Evolutionary conservation across 768 basidiomycete species (phyloP), one percentile per base, ranked within the genome.

Genomic region (Termitomyces sp.): DNA sequence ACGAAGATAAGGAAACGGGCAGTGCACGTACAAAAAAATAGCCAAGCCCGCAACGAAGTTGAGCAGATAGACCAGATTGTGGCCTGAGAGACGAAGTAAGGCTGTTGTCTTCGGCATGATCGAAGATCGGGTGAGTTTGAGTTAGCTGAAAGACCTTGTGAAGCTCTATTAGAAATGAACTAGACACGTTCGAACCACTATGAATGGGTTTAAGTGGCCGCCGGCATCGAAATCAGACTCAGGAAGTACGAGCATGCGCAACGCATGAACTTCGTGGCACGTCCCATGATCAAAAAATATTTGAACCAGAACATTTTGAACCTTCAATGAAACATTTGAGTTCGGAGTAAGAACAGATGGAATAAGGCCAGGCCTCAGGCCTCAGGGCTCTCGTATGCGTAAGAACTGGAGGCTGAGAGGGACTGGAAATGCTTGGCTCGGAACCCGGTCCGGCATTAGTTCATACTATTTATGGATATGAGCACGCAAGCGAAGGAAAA

Each of bases 31-130:
- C 68, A 69, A 69, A 51, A 69, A 69, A 17, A 69, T 69, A 38
- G 67, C 68, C 10, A 69, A 53, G 17, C 68, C 67, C 34, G 68
- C 68, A n/a, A 67, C 66, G 26, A 62, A 58, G 52, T 69, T 69
- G 12, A 69, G 61, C 19, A 62, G 50, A 45, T 66, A 65, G 32
- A 68, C 61, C 10, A 68, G 59, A 48, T 60, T 63, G 51, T 56
- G 60, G 19, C 68, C 68, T n/a, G 52, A 53, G 12, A 66, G 60
- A 40, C 51, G 50, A 22, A 41, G 3, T 46, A 47, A 24, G 5
- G 40, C 40, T 12, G 37, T 26, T 17, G 22, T 24, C 7, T 30
- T 24, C 14, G 30, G 5, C 41, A 44, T 53, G 30, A 34, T 44
- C 4, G 14, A 34, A 51, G 26, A 17, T n/a, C 24, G 30, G 30